Conservation (phyloP, 1,284 basidiomycete species). For the Cryptococcus deneoformans region DNA sequence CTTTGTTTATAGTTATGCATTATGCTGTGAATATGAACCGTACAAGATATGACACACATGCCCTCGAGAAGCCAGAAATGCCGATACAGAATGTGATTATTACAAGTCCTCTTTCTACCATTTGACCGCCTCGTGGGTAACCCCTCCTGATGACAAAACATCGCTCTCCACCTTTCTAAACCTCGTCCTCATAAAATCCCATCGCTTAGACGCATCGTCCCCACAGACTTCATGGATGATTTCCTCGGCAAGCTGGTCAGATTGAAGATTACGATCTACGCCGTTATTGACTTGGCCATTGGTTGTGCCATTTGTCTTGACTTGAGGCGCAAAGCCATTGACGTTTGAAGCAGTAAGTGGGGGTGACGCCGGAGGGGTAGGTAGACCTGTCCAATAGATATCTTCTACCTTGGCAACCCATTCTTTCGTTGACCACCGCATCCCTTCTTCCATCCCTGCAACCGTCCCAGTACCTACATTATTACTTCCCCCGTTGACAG, state of each 20-base stretch:
- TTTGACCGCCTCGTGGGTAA: slow-evolving; percentile 63
- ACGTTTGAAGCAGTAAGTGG: slow-evolving; percentile 11
- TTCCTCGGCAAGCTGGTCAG: slow-evolving; percentile 53
- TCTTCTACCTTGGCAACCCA: slow-evolving; percentile 75
- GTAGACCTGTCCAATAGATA: slow-evolving; percentile 64
- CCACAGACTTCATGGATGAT: slow-evolving; percentile 54
- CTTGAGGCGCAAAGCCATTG: neutral
- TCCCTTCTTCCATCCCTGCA: slow-evolving; percentile 49
- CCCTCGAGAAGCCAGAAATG: neutral
- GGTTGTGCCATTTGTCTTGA: neutral
- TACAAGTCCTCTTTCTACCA: slow-evolving; percentile 57
- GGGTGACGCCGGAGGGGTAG: slow-evolving; percentile 57
- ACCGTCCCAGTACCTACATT: slow-evolving; percentile 3
- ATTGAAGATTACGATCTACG: slow-evolving; percentile 16
- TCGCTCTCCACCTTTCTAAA: slow-evolving; percentile 88
- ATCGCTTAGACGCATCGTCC: slow-evolving; percentile 50
- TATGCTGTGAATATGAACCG: no score
- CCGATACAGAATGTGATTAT: neutral
- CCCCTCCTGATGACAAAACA: slow-evolving; percentile 57
- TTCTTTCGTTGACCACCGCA: slow-evolving; percentile 56
- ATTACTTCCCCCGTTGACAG: neutral
- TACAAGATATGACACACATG: no score
- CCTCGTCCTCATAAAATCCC: slow-evolving; percentile 67
- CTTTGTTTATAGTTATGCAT: no score
- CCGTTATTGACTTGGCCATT: slow-evolving; percentile 1